A percentile compares a stretch with the other conserved stretches of the same genome.
Conservation (phyloP, 345 rosid species). For the Melaleuca alternifolia region DNA sequence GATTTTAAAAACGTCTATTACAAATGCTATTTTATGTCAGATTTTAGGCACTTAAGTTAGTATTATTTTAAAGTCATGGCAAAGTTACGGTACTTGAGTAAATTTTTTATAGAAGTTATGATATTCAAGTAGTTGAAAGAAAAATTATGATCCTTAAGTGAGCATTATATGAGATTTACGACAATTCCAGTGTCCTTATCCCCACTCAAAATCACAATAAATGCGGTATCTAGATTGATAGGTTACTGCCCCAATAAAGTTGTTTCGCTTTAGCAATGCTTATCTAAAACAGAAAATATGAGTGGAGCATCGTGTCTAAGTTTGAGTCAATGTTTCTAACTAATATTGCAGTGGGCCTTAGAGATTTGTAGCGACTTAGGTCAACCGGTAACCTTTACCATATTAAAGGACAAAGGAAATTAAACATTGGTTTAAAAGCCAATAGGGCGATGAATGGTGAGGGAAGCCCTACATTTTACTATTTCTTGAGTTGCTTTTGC, state of each 20-base stretch:
- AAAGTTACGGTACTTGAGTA: too few species aligned
- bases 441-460: background rate
- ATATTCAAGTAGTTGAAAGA: background rate
- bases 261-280: background rate
- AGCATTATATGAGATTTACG: background rate
- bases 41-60: background rate
- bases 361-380: background rate
- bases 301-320: background rate
- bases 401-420: background rate
- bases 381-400: background rate
- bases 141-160: background rate
- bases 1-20: background rate
- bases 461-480: background rate
- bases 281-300: background rate
- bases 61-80: background rate
- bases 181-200: background rate
- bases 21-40: background rate
- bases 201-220: fast-evolving
- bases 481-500: background rate
- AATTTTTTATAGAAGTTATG: too few species aligned
- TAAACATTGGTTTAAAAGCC: background rate
- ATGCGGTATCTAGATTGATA: background rate
- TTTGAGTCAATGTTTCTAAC: background rate
- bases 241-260: background rate
- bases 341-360: background rate